phyloP scores from a whole-genome alignment of 257 asterid species.

The Capsicum chinense region DNA sequence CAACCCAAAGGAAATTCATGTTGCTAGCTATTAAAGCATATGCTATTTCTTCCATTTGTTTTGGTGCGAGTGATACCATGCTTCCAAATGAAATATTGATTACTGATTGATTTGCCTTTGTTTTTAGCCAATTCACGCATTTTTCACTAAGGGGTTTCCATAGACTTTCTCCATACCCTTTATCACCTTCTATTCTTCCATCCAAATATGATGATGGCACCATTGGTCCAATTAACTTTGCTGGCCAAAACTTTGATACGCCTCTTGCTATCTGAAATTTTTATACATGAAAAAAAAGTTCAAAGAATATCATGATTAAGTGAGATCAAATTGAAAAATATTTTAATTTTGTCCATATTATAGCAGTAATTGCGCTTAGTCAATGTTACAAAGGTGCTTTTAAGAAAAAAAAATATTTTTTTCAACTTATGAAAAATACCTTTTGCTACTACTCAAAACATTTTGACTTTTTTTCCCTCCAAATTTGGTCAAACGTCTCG shows the following conservation, averaged over 20 bases:
- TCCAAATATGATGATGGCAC: slow-evolving; percentile 73
- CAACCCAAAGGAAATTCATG: slow-evolving; percentile 62
- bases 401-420: too few relatives aligned
- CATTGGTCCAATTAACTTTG: slow-evolving; percentile 66
- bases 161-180: slow-evolving; percentile 69
- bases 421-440: too few relatives aligned
- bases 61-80: slow-evolving; percentile 60
- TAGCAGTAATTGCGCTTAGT: too few relatives aligned
- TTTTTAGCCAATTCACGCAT: slow-evolving; percentile 60
- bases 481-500: not conserved
- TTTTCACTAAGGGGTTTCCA: slow-evolving; percentile 69
- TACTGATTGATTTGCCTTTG: slow-evolving; percentile 53
- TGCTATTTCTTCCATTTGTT: slow-evolving; percentile 64
- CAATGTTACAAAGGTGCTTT: too few relatives aligned
- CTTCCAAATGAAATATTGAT: slow-evolving; percentile 72
- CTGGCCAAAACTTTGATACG: slow-evolving; percentile 56
- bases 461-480: too few relatives aligned
- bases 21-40: slow-evolving; percentile 39
- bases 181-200: slow-evolving; percentile 64
- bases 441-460: too few relatives aligned
- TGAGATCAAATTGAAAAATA: too few relatives aligned
- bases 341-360: too few relatives aligned
- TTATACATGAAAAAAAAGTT: not conserved
- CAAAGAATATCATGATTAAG: slow-evolving; percentile 31
- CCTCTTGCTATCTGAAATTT: slow-evolving; percentile 49